These are phyloP conservation scores for Fagus crenata DNA, from an alignment of 306 rosid genomes.

Conservation along the genomic window DNA sequence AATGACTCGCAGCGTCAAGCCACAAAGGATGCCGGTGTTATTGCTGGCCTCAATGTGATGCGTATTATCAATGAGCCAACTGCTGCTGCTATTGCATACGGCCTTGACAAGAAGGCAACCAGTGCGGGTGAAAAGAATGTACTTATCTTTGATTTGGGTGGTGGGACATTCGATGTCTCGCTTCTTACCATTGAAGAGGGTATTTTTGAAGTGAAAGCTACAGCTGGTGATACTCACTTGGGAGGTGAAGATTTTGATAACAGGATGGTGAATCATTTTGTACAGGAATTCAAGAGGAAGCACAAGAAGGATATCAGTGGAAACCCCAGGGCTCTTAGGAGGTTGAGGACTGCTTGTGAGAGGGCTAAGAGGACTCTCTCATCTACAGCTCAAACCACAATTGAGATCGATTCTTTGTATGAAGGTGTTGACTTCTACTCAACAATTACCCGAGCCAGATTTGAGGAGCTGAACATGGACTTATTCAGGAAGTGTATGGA, in stretches of 20 bases:
- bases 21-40: conserved; percentile 55
- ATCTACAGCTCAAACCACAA: conserved; percentile 50
- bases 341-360: conserved; percentile 60
- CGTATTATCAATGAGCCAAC: conserved; percentile 56
- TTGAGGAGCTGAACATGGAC: conserved; percentile 61
- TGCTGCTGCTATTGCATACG: conserved; percentile 59
- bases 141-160: conserved; percentile 56
- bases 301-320: conserved; percentile 53
- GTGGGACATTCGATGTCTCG: conserved; percentile 57
- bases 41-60: conserved; percentile 55
- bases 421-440: conserved; percentile 58
- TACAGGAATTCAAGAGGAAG: conserved; percentile 57
- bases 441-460: conserved; percentile 49
- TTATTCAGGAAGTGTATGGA: conserved; percentile 55
- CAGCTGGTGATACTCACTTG: conserved; percentile 61
- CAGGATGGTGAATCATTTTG: conserved; percentile 61
- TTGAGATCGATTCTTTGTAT: conserved; percentile 50
- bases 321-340: conserved; percentile 47
- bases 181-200: conserved; percentile 58
- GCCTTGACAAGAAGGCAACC: conserved; percentile 49
- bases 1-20: conserved; percentile 63
- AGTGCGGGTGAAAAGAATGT: conserved; percentile 45
- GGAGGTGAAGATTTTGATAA: conserved; percentile 65
- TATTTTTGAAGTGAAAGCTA: conserved; percentile 53
- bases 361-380: conserved; percentile 62